phyloP scores from a whole-genome alignment of 192 early-diverging fungal species.

The Backusella parvicylindrica region DNA sequence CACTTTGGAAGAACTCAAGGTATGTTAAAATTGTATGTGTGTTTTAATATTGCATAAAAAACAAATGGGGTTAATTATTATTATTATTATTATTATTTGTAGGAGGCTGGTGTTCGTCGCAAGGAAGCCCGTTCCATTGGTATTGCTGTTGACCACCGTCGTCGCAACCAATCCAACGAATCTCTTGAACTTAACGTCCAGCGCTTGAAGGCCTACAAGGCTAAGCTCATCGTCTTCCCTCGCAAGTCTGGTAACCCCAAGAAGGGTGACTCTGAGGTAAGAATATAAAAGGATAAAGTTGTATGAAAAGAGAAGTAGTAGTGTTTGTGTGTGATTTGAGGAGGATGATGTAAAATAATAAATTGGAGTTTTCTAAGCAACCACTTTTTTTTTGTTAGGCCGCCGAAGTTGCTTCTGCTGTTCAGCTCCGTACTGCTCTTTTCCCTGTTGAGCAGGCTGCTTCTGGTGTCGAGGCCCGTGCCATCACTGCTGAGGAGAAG shows the following conservation, averaged over 20 bases:
- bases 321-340: neutral
- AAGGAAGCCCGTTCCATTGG: constrained; percentile 95
- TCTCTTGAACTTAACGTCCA: constrained; percentile 89
- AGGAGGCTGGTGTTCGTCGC: constrained; percentile 88
- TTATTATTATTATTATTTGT: too few relatives aligned
- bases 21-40: constrained; percentile 24
- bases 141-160: constrained; percentile 95
- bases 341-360: too few relatives aligned
- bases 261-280: constrained; percentile 59
- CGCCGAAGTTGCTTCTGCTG: constrained; percentile 53
- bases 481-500: constrained; percentile 56
- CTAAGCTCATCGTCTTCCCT: constrained; percentile 96
- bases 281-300: neutral
- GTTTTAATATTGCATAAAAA: neutral
- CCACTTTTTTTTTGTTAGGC: constrained; percentile 6
- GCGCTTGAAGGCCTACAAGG: constrained; percentile 92
- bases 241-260: constrained; percentile 89
- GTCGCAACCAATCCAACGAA: constrained; percentile 95
- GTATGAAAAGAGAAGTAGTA: neutral
- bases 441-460: constrained; percentile 67
- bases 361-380: neutral
- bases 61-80: neutral
- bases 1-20: constrained; percentile 98
- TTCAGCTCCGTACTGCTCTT: constrained; percentile 64
- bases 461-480: constrained; percentile 47